A percentile compares a stretch with the other conserved stretches of the same genome.
These are phyloP conservation scores for Paramecium primaurelia DNA, from an alignment of 73 alveolate species.

Conservation along the genomic window DNA sequence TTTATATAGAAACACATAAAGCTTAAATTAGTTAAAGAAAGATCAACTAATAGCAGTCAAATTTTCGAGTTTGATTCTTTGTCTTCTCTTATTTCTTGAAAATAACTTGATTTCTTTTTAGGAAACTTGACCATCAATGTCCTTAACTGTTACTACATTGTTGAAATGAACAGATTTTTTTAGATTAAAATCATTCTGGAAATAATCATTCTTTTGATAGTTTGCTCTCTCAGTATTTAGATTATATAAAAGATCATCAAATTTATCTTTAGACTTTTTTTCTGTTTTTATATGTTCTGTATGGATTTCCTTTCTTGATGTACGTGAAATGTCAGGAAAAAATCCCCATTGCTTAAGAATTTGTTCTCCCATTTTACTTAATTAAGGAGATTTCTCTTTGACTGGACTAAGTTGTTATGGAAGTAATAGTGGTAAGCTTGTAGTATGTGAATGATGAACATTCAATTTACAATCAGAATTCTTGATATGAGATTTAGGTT, in stretches of 20 bases:
- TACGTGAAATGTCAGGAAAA: neutral
- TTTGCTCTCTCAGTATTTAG: neutral
- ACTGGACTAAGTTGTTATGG: neutral
- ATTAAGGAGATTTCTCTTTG: neutral
- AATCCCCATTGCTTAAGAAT: neutral
- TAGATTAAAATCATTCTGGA: neutral
- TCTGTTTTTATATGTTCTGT: neutral
- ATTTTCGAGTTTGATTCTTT: neutral
- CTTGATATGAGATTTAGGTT: neutral
- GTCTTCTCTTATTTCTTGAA: neutral
- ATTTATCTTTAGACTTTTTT: neutral
- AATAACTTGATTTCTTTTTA: neutral
- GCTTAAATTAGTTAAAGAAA: neutral
- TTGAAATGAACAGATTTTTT: slow-evolving; percentile 2
- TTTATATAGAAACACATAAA: neutral
- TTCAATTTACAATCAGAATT: neutral
- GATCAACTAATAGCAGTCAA: neutral
- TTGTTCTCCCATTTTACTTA: slow-evolving; percentile 6
- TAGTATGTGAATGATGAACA: neutral
- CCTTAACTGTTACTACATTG: neutral
- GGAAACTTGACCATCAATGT: neutral
- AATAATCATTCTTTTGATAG: neutral
- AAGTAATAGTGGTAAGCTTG: neutral
- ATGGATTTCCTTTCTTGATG: neutral
- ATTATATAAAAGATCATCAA: neutral